Percentiles rank a stretch among this genome's conserved stretches.
Evolutionary conservation across 1,284 basidiomycete genomes (phyloP).

Genomic region (Sphagnurus paluster): DNA sequence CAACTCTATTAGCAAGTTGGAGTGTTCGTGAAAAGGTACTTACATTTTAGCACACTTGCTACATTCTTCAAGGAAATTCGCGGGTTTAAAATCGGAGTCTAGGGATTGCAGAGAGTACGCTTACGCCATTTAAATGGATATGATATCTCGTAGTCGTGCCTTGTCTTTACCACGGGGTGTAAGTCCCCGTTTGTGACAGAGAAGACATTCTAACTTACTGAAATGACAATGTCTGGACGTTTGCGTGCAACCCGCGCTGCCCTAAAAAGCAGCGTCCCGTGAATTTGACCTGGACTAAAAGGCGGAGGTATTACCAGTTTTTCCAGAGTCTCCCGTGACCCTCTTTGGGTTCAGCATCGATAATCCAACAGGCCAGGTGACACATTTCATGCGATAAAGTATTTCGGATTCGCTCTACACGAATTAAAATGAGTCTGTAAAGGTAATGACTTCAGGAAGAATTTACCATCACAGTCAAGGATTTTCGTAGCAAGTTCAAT

Average conservation of each 20-base stretch:
- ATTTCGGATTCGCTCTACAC: constrained; percentile 70
- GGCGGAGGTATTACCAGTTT: constrained; percentile 48
- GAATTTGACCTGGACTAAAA: no score
- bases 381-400: constrained; percentile 89
- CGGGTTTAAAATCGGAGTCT: neutral
- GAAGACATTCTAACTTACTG: constrained; percentile 44
- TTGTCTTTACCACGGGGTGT: constrained; percentile 44
- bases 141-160: constrained; percentile 74
- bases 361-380: constrained; percentile 82
- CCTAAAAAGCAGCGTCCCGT: no score
- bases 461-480: constrained; percentile 67
- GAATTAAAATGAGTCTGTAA: constrained; percentile 1
- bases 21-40: constrained; percentile 17
- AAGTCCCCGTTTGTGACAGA: neutral
- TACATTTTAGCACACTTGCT: constrained; percentile 66
- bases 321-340: constrained; percentile 72
- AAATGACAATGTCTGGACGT: constrained; percentile 67
- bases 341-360: constrained; percentile 65
- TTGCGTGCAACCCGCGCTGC: constrained; percentile 60
- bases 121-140: constrained; percentile 80
- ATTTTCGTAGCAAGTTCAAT: constrained; percentile 82
- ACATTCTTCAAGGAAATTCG: constrained; percentile 48
- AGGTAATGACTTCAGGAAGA: neutral
- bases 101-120: constrained; percentile 24
- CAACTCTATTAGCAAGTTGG: neutral